These are phyloP conservation scores for Bjerkandera adusta DNA, from an alignment of 1,284 basidiomycete species.

Conservation along the genomic window DNA sequence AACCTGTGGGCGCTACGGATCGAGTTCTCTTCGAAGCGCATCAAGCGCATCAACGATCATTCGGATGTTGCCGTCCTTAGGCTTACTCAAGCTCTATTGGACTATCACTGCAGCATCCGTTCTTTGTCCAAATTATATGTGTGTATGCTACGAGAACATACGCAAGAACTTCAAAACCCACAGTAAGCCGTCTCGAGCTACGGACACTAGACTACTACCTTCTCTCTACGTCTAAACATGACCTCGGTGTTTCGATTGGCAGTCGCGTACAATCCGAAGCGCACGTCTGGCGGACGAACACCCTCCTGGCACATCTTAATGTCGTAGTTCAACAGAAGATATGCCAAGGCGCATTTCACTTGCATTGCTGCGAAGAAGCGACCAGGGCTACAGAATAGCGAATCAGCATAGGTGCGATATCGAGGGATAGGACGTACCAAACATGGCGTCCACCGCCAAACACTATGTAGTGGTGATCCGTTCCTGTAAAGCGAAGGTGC, in stretches of 20 bases:
- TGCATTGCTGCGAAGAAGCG: constrained; percentile 10
- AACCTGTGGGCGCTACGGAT: neutral
- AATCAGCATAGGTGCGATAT: neutral
- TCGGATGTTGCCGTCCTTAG: neutral
- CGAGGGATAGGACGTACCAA: neutral
- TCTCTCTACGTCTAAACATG: neutral
- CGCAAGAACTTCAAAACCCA: neutral
- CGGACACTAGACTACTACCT: neutral
- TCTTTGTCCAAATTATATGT: neutral
- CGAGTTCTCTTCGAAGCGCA: neutral
- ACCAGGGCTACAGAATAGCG: constrained; percentile 1
- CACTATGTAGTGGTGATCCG: neutral
- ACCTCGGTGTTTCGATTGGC: neutral
- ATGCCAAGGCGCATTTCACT: constrained; percentile 4
- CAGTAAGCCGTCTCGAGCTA: neutral
- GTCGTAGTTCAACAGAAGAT: constrained; percentile 3
- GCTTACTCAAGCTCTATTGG: neutral
- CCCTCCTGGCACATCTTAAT: constrained; percentile 5
- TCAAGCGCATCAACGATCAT: neutral
- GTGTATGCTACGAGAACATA: neutral
- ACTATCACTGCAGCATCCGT: neutral
- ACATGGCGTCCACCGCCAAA: constrained; percentile 1
- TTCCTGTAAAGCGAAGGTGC: constrained; percentile 1
- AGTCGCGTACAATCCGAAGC: neutral
- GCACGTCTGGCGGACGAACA: neutral